Percentiles rank a stretch among this genome's conserved stretches.
Evolutionary conservation across 768 basidiomycete species (phyloP).

Genomic region (Termitomyces sp.): DNA sequence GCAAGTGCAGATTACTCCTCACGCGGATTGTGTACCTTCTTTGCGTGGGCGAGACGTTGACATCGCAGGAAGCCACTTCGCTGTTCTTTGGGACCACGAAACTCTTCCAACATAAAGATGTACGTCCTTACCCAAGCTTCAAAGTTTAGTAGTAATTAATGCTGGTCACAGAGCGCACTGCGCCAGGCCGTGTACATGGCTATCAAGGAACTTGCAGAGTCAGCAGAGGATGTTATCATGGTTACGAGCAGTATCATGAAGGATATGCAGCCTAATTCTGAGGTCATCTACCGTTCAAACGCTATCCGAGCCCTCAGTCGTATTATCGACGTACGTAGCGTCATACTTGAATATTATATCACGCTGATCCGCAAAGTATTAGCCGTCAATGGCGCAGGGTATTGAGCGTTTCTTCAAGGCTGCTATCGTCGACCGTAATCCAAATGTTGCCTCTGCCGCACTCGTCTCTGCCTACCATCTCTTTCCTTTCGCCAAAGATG

Average conservation of each 20-base stretch:
- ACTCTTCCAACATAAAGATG: slow-evolving; percentile 98
- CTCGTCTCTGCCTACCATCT: slow-evolving; percentile 97
- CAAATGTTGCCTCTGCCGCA: slow-evolving; percentile 93
- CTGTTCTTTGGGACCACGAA: slow-evolving; percentile 99
- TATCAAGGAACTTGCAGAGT: slow-evolving; percentile 93
- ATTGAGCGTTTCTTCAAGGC: slow-evolving; percentile 99
- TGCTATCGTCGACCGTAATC: slow-evolving; percentile 94
- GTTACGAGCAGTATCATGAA: slow-evolving; percentile 99
- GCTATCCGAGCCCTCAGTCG: slow-evolving; percentile 94
- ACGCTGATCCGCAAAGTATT: slow-evolving; percentile 8
- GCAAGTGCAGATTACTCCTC: slow-evolving; percentile 93
- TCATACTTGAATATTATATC: background rate
- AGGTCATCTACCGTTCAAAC: slow-evolving; percentile 97
- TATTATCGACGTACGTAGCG: slow-evolving; percentile 86
- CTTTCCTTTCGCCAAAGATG: slow-evolving; percentile 88
- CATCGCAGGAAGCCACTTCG: slow-evolving; percentile 93
- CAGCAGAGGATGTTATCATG: slow-evolving; percentile 99
- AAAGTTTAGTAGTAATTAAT: background rate
- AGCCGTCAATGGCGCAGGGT: slow-evolving; percentile 99
- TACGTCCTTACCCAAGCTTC: slow-evolving; percentile 36
- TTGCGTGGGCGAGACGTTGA: slow-evolving; percentile 93
- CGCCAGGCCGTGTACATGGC: slow-evolving; percentile 98
- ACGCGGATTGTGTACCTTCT: slow-evolving; percentile 95
- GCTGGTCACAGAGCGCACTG: slow-evolving; percentile 66
- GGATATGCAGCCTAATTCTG: slow-evolving; percentile 98